Evolutionary conservation across 306 rosid genomes (phyloP).

Genomic region (Citrullus amarus): DNA sequence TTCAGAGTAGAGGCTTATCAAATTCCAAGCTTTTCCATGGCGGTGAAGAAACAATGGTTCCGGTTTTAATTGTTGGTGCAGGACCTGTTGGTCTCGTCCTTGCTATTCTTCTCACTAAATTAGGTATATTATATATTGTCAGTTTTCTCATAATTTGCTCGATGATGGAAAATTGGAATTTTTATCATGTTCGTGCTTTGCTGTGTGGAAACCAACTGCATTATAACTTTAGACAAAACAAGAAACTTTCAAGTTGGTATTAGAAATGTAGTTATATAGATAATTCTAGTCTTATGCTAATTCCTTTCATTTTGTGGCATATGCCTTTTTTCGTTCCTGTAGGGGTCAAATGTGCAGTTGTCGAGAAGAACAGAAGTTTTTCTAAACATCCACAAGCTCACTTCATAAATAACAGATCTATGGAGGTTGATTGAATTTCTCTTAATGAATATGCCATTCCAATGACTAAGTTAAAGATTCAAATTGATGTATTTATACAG

Average conservation of each 20-base stretch:
- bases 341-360: constrained; percentile 72
- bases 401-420: constrained; percentile 85
- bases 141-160: not conserved
- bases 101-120: constrained; percentile 63
- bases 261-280: not conserved
- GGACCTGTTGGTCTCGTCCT: constrained; percentile 92
- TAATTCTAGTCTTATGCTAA: not conserved
- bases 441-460: constrained; percentile 1
- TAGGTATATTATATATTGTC: constrained; percentile 32
- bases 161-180: not conserved
- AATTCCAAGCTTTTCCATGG: constrained; percentile 20
- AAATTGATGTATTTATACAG: constrained; percentile 7
- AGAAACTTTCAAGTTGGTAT: not conserved
- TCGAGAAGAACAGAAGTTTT: constrained; percentile 50
- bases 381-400: constrained; percentile 80
- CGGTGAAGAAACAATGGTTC: constrained; percentile 41
- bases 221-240: no score
- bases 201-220: no score
- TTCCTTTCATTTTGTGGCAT: constrained; percentile 1
- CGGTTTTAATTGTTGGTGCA: constrained; percentile 76
- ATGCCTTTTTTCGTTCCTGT: not conserved
- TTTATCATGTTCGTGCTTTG: not conserved
- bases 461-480: constrained; percentile 1
- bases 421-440: constrained; percentile 67
- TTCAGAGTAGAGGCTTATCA: constrained; percentile 45